Evolutionary conservation across 371 early-diverging fungal species (phyloP), one percentile per base, ranked within the genome.

Genomic region (Circinella umbellata): DNA sequence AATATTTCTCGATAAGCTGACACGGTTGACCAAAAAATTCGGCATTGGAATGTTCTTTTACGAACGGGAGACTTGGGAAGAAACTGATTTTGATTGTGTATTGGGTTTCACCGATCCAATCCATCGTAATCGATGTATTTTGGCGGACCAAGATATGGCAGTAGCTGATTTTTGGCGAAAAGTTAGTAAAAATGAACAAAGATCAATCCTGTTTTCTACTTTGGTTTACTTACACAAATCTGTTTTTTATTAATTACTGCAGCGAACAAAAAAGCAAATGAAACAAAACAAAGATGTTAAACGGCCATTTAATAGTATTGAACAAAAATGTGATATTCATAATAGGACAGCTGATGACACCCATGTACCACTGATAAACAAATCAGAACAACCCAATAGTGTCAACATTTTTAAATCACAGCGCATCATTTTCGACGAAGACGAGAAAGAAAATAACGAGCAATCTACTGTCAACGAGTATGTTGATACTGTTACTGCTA

Each of bases 11-110:
- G 57, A 57, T 34, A 57, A 57, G 14, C 57, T 57, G 34, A 57
- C 57, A 18, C 57, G 57, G 7, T 57, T 11, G 27, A 57, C 27
- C 57, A 57, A 57, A 27, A 11, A 57, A 27, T 57, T 34, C 57
- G 57, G n/a, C 4, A 57, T 57, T 57, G 57, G 57, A 6, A 57
- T 57, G 57, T 57, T 57, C n/a, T 57, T 57, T n/a, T 57, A 57
- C 14, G 57, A 57, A n/a, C 20, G 57, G 6, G 57, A 57, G 27
- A 27, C 11, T 13, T 57, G 57, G 57, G 18, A 5, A 27, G 13
- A 57, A 34, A 14, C 34, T 34, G 57, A 57, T 57, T 57, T 57
- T 5, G 35, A 34, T n/a, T 57, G 57, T 57, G 57, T 27, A 18
- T 10, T 57, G 57, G 57, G 57, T 9, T 57, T 57, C 14, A 57